Evolutionary conservation across 2,329 filamentous ascomycete genomes (phyloP).

Genomic region (Parastagonospora avenae): DNA sequence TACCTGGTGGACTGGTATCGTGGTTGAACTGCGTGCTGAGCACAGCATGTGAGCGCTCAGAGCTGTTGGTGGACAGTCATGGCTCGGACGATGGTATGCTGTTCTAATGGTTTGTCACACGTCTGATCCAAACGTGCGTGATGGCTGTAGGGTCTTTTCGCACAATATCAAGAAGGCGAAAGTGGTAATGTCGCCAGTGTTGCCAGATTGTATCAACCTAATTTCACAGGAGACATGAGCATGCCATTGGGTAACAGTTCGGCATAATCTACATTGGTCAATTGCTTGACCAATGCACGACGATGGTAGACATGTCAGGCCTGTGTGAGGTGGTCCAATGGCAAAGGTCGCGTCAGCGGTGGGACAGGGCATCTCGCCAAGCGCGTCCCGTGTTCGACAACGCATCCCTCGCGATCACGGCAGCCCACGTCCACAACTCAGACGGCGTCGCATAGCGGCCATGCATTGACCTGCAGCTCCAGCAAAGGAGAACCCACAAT

Average conservation of each 20-base stretch:
- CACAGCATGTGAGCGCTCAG: slow-evolving; percentile 5
- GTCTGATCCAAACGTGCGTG: not conserved
- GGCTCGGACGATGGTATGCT: slow-evolving; percentile 33
- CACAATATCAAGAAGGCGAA: too few relatives aligned
- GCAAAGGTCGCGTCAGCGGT: slow-evolving; percentile 17
- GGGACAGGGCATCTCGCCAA: slow-evolving; percentile 29
- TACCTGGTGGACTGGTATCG: slow-evolving; percentile 34
- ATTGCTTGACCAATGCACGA: not conserved
- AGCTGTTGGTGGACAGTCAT: slow-evolving; percentile 2
- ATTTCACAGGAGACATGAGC: too few relatives aligned
- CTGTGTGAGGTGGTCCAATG: slow-evolving; percentile 32
- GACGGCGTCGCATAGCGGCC: slow-evolving; percentile 38
- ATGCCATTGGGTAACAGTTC: too few relatives aligned
- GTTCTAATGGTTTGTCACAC: slow-evolving; percentile 17
- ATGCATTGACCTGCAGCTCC: slow-evolving; percentile 47
- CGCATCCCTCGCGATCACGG: slow-evolving; percentile 39
- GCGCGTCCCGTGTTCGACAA: slow-evolving; percentile 29
- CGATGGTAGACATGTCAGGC: not conserved
- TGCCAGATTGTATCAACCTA: too few relatives aligned
- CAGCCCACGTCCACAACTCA: slow-evolving; percentile 42
- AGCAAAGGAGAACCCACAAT: slow-evolving; percentile 41
- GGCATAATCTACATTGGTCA: not conserved
- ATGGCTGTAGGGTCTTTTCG: not conserved
- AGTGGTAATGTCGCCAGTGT: too few relatives aligned
- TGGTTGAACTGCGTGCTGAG: slow-evolving; percentile 36